Evolutionary conservation across 2,329 filamentous ascomycete species (phyloP).

Genomic region (Hypoxylon sp.): DNA sequence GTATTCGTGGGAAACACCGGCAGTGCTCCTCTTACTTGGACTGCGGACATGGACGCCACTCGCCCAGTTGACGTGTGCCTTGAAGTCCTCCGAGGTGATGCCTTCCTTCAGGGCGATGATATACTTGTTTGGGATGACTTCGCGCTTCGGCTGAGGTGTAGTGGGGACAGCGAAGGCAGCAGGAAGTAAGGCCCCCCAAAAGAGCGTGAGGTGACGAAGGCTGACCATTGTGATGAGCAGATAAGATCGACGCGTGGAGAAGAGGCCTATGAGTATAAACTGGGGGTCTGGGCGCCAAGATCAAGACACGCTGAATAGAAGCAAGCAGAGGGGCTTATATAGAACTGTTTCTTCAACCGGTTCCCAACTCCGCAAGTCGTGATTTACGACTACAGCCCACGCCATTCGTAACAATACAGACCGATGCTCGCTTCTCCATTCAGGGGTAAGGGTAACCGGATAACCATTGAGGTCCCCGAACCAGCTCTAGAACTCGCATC

Average conservation of each 20-base stretch:
- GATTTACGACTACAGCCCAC: conserved; percentile 18
- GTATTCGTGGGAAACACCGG: conserved; percentile 52
- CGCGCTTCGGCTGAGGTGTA: conserved; percentile 33
- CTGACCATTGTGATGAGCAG: conserved; percentile 37
- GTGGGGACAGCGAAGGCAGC: conserved; percentile 41
- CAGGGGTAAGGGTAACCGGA: conserved; percentile 27
- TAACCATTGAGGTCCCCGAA: conserved; percentile 34
- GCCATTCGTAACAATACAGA: conserved; percentile 24
- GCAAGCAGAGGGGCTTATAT: conserved; percentile 26
- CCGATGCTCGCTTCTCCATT: conserved; percentile 25
- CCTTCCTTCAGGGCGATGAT: conserved; percentile 44
- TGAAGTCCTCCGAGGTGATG: conserved; percentile 43
- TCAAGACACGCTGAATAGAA: conserved; percentile 3
- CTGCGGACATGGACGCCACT: conserved; percentile 48
- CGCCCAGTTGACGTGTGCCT: conserved; percentile 48
- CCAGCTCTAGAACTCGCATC: conserved; percentile 18
- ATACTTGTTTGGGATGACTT: conserved; percentile 46
- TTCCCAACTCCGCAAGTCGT: neutral
- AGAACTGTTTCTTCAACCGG: conserved; percentile 8
- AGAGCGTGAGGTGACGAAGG: conserved; percentile 42
- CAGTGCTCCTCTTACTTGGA: conserved; percentile 46
- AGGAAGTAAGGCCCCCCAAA: conserved; percentile 45
- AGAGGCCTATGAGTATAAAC: conserved; percentile 8
- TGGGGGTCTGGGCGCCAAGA: conserved; percentile 1
- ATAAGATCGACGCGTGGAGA: neutral